phyloP scores from a whole-genome alignment of 139 green algal genomes.

The Haematococcus lacustris region DNA sequence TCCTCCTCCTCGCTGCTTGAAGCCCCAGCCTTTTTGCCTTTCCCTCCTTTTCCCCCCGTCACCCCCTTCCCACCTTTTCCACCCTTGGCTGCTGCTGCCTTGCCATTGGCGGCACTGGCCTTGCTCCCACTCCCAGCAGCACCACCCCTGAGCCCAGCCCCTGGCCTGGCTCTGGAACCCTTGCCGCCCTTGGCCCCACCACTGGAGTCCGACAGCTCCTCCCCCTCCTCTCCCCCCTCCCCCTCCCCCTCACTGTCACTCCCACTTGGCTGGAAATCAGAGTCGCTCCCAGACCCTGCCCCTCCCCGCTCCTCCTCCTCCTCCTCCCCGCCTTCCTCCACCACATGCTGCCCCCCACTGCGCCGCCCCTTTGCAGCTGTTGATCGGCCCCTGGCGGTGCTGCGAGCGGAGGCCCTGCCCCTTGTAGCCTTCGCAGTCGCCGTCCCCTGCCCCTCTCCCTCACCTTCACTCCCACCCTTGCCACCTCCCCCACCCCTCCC shows the following conservation, averaged over 20 bases:
- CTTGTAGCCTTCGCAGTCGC: too few relatives aligned
- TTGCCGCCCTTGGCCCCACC: not conserved
- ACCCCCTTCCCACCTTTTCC: too few relatives aligned
- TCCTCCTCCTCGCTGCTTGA: constrained; percentile 1
- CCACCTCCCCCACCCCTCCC: too few relatives aligned
- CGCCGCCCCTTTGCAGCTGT: too few relatives aligned
- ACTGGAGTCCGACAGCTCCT: not conserved
- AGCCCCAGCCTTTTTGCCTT: too few relatives aligned
- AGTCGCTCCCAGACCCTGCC: too few relatives aligned
- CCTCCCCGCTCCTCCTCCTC: not conserved
- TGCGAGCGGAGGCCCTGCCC: too few relatives aligned
- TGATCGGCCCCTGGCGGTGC: too few relatives aligned
- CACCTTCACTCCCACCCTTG: too few relatives aligned
- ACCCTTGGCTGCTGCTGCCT: not conserved
- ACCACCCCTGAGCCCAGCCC: not conserved
- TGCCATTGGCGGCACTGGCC: not conserved
- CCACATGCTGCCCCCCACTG: not conserved
- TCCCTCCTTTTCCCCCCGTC: not conserved
- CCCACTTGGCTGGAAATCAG: not conserved
- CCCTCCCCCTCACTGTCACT: not conserved
- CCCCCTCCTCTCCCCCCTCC: not conserved
- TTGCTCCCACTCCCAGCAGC: not conserved
- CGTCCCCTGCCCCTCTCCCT: too few relatives aligned
- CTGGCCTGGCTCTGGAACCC: not conserved
- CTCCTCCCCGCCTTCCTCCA: not conserved